Evolutionary conservation across 257 asterid genomes (phyloP).

Genomic region (Plantago elongata): DNA sequence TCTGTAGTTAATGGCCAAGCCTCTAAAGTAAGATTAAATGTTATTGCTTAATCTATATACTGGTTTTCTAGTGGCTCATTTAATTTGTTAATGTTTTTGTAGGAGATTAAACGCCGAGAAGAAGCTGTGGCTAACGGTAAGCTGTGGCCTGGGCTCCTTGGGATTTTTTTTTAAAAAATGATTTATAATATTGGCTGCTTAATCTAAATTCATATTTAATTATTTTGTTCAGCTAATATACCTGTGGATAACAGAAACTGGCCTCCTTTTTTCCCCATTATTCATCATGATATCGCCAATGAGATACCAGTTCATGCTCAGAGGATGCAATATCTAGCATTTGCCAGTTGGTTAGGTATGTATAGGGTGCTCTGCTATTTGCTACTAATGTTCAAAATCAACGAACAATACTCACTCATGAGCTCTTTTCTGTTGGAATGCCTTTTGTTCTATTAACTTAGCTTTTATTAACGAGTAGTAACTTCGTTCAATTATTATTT

Average conservation of each 20-base stretch:
- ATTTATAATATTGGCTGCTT: not conserved
- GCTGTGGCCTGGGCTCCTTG: conserved; percentile 12
- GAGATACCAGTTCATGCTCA: conserved; percentile 64
- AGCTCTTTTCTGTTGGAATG: no score
- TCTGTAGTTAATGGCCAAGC: conserved; percentile 4
- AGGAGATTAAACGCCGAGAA: conserved; percentile 57
- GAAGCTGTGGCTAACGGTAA: conserved; percentile 45
- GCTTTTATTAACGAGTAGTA: no score
- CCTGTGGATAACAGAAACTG: conserved; percentile 59
- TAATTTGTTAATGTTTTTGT: conserved; percentile 6
- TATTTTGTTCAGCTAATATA: conserved; percentile 38
- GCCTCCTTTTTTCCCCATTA: conserved; percentile 61
- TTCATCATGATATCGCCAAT: conserved; percentile 58
- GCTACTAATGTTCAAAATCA: not conserved
- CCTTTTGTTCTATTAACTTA: no score
- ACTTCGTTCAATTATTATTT: no score
- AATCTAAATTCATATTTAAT: conserved; percentile 15
- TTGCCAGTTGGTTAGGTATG: conserved; percentile 64
- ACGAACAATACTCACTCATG: no score
- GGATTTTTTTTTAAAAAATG: not conserved
- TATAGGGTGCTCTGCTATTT: conserved; percentile 12
- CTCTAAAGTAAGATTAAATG: conserved; percentile 1
- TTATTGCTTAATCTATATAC: not conserved
- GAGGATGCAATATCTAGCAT: conserved; percentile 58
- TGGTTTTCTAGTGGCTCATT: conserved; percentile 6